A percentile compares a stretch with the other conserved stretches of the same genome.
These are phyloP conservation scores for Mucor plumbeus DNA, from an alignment of 371 early-diverging fungal genomes.

Conservation along the genomic window DNA sequence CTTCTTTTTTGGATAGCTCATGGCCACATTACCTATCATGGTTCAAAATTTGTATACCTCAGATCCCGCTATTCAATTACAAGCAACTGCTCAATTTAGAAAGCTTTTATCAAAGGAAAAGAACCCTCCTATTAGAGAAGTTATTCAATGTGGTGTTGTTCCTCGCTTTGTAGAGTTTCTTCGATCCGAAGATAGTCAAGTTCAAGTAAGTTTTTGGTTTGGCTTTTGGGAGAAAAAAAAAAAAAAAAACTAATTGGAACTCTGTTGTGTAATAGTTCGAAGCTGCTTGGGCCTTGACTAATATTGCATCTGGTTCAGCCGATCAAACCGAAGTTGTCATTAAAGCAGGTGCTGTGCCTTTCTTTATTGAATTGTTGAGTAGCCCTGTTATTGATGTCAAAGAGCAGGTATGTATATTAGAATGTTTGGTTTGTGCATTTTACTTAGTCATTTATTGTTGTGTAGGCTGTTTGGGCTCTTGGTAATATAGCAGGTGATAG, in stretches of 20 bases:
- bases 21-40: constrained; percentile 72
- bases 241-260: neutral
- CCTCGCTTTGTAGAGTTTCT: constrained; percentile 97
- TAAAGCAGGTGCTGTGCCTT: constrained; percentile 90
- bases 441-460: neutral
- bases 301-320: constrained; percentile 99
- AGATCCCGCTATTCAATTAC: constrained; percentile 76
- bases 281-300: constrained; percentile 99
- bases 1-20: constrained; percentile 31
- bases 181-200: constrained; percentile 68
- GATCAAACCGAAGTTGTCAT: constrained; percentile 96
- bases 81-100: constrained; percentile 91
- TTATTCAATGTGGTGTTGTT: constrained; percentile 94
- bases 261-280: constrained; percentile 78
- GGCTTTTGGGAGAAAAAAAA: neutral
- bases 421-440: neutral
- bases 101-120: constrained; percentile 95
- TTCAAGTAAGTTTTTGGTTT: constrained; percentile 75
- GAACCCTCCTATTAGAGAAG: constrained; percentile 98
- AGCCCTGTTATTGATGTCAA: constrained; percentile 88
- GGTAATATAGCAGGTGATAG: constrained; percentile 99
- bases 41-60: constrained; percentile 77
- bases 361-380: constrained; percentile 89
- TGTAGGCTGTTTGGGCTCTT: constrained; percentile 98
- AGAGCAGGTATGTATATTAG: constrained; percentile 79